phyloP scores from a whole-genome alignment of 345 rosid genomes.

The Sisymbrium irio region DNA sequence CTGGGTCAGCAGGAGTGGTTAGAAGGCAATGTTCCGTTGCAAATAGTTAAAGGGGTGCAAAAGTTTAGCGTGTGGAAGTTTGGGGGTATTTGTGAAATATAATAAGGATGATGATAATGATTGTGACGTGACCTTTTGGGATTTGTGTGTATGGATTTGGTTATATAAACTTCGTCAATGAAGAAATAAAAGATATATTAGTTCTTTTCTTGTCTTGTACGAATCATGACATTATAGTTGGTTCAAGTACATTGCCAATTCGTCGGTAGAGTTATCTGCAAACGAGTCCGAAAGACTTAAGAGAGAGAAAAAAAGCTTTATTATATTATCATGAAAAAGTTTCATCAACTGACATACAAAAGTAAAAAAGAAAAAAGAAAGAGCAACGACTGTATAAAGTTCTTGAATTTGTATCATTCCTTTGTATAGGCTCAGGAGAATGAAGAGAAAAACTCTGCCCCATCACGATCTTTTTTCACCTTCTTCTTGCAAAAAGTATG shows the following conservation, averaged over 20 bases:
- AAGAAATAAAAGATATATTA: background rate
- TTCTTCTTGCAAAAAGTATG: conserved; percentile 55
- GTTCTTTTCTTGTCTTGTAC: conserved; percentile 7
- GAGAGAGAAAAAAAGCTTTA: background rate
- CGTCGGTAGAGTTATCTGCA: background rate
- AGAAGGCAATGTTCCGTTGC: conserved; percentile 67
- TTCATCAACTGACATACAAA: background rate
- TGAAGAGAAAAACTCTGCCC: conserved; percentile 1
- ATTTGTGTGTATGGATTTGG: conserved; percentile 30
- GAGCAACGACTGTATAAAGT: background rate
- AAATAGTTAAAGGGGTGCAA: conserved; percentile 38
- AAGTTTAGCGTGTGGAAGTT: background rate
- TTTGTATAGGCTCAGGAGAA: conserved; percentile 20
- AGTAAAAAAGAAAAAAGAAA: background rate
- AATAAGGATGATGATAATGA: background rate
- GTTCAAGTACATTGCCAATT: conserved; percentile 9
- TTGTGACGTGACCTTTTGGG: conserved; percentile 1
- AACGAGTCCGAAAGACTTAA: background rate
- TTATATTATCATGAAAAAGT: background rate
- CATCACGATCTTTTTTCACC: conserved; percentile 30
- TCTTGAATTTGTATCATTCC: conserved; percentile 17
- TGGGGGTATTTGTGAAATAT: conserved; percentile 13
- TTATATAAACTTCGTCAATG: conserved; percentile 1
- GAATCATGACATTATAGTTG: conserved; percentile 15
- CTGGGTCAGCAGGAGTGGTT: conserved; percentile 64